Percentiles rank a stretch among this genome's conserved stretches.
Conservation (phyloP, 768 basidiomycete genomes). For the Amanita polypyramis region DNA sequence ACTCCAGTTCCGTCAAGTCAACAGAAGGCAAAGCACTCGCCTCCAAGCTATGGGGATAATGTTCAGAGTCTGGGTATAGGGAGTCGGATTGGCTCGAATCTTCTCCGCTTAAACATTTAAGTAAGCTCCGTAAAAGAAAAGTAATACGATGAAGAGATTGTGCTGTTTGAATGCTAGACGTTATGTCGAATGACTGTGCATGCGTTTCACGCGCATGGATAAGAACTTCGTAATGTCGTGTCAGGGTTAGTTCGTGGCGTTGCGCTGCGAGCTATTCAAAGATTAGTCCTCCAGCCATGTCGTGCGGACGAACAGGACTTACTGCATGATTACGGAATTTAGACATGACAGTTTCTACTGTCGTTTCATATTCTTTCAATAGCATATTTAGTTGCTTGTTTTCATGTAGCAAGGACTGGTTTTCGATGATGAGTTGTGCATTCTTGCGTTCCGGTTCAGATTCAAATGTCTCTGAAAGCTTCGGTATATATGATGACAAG, state of each 20-base stretch:
- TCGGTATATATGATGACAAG: slow-evolving; percentile 23
- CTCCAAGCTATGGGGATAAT: slow-evolving; percentile 14
- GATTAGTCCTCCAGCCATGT: slow-evolving; percentile 7
- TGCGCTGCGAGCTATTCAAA: slow-evolving; percentile 71
- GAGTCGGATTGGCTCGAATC: slow-evolving; percentile 29
- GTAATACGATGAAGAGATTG: slow-evolving; percentile 66
- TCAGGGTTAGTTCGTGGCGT: slow-evolving; percentile 78
- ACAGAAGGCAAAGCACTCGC: slow-evolving; percentile 18
- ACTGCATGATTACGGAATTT: slow-evolving; percentile 92
- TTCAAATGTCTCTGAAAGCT: slow-evolving; percentile 72
- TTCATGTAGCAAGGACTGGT: slow-evolving; percentile 85
- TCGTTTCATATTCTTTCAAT: slow-evolving; percentile 90
- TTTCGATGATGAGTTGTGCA: slow-evolving; percentile 87
- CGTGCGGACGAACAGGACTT: slow-evolving; percentile 20
- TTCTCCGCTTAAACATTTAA: slow-evolving; percentile 63
- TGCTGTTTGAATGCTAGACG: slow-evolving; percentile 46
- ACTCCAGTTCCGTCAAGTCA: slow-evolving; percentile 29
- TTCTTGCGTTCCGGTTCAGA: slow-evolving; percentile 87
- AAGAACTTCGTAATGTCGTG: slow-evolving; percentile 83
- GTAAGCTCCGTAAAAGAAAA: slow-evolving; percentile 57
- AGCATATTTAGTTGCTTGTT: slow-evolving; percentile 88
- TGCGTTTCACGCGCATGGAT: slow-evolving; percentile 57
- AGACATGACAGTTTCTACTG: slow-evolving; percentile 92
- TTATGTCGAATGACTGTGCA: slow-evolving; percentile 41
- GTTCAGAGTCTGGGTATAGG: background rate